Evolutionary conservation across 345 rosid species (phyloP).

Genomic region (Raphanus raphanistrum): DNA sequence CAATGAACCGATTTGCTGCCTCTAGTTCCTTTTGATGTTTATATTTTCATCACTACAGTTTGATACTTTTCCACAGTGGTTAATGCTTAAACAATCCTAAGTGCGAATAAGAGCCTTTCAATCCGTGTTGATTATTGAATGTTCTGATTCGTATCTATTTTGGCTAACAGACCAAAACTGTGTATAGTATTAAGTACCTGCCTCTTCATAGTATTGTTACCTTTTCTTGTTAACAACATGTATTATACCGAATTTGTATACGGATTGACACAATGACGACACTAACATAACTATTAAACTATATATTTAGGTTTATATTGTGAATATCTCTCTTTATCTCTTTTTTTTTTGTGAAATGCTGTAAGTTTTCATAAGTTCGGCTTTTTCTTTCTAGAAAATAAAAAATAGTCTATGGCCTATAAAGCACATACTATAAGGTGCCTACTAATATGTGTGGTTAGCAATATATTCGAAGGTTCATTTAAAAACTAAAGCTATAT

Average conservation of each 20-base stretch:
- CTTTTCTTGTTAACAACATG: background rate
- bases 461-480: conserved; percentile 5
- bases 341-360: background rate
- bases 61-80: conserved; percentile 5
- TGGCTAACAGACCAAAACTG: background rate
- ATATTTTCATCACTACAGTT: conserved; percentile 20
- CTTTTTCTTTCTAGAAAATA: background rate
- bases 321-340: background rate
- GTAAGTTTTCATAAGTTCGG: background rate
- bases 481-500: conserved; percentile 17
- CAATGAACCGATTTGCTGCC: conserved; percentile 24
- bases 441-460: conserved; percentile 28
- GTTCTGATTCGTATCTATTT: background rate
- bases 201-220: background rate
- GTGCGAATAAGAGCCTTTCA: conserved; percentile 11
- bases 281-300: background rate
- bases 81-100: conserved; percentile 4
- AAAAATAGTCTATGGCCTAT: background rate
- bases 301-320: background rate
- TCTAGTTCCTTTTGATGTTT: conserved; percentile 22
- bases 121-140: conserved; percentile 6
- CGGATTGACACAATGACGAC: background rate
- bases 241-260: background rate
- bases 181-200: background rate
- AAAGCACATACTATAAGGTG: conserved; percentile 25